Base-by-base conservation (phyloP, 2,329 filamentous ascomycete species). In the Curvularia eragrostidis region DNA sequence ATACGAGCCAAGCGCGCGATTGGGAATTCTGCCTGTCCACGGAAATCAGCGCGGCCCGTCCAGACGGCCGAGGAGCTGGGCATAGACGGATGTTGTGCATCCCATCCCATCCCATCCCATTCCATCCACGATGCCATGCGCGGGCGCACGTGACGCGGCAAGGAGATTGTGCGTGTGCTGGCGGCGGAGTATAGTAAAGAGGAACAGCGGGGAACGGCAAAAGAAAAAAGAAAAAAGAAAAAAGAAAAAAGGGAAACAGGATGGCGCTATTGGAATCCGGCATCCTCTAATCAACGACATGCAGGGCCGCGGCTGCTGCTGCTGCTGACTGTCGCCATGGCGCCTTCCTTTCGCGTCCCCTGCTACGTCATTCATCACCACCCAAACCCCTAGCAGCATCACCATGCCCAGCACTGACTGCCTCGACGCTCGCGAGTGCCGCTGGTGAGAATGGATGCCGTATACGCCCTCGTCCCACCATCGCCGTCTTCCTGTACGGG, bases 41-140 rank as follows among this genome's bases (percentile, higher is more conserved):
- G 55, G 63, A 48, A 63, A 59, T 63, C 54, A 58, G 34, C 55
- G 63, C 63, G 54, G 58, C 56, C 12, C 32, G 32, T 15, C n/a
- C 2, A 5, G 13, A 43, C 9, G 41, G 41, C 21, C 19, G 19
- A 42, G 10, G 5, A 9, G 10, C 4, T n/a, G 15, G 32, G 2
- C 13, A 13, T n/a, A 15, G 30, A 15, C 30, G 10, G 30, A 32
- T 32, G 30, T 13, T 32, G 30, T 32, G 30, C 30, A 8, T 32
- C n/a, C n/a, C n/a, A n/a, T n/a, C n/a, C n/a, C n/a, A n/a, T n/a
- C n/a, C n/a, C n/a, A n/a, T n/a, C n/a, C n/a, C n/a, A n/a, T n/a
- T n/a, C 12, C 5, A 32, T 28, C 26, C 26, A 28, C 26, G 26
- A 28, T 21, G 38, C 19, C 39, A 42, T 42, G 41, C 38, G 21